Percentiles rank a stretch among this genome's conserved stretches.
Evolutionary conservation across 2,329 filamentous ascomycete genomes (phyloP).

Genomic region (Scedosporium dehoogii): DNA sequence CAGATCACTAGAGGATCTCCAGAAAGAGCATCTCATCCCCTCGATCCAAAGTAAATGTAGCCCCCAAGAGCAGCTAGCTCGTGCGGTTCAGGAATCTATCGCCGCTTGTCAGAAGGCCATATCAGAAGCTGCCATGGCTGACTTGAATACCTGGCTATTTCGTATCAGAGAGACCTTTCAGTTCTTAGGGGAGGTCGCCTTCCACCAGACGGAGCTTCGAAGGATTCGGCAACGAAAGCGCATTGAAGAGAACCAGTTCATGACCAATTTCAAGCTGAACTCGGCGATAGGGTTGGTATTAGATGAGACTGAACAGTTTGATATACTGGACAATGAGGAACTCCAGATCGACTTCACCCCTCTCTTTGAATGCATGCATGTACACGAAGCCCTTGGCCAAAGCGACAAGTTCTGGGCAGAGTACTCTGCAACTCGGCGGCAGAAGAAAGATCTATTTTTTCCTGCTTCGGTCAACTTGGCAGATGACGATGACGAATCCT

Average conservation of each 20-base stretch:
- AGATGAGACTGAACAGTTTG: constrained; percentile 91
- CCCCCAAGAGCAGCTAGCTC: constrained; percentile 87
- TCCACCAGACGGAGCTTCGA: constrained; percentile 89
- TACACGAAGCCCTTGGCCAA: constrained; percentile 88
- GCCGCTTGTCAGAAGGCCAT: constrained; percentile 87
- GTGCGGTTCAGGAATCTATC: constrained; percentile 92
- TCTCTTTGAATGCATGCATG: constrained; percentile 89
- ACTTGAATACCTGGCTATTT: constrained; percentile 94
- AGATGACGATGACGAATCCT: constrained; percentile 69
- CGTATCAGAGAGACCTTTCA: constrained; percentile 92
- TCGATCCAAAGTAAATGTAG: constrained; percentile 73
- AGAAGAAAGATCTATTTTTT: constrained; percentile 84
- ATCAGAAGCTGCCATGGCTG: constrained; percentile 91
- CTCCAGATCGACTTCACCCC: constrained; percentile 91
- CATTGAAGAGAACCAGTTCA: constrained; percentile 62
- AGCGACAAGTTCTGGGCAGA: constrained; percentile 84
- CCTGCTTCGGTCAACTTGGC: constrained; percentile 66
- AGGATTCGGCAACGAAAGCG: constrained; percentile 75
- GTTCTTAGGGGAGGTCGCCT: constrained; percentile 89
- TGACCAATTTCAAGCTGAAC: constrained; percentile 82
- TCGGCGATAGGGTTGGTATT: constrained; percentile 92
- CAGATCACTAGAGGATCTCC: constrained; percentile 86
- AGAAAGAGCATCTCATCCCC: constrained; percentile 80
- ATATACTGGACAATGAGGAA: constrained; percentile 91
- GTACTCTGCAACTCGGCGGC: constrained; percentile 78